Base-by-base conservation (phyloP, 2,329 filamentous ascomycete species). In the Monilinia polystroma region DNA sequence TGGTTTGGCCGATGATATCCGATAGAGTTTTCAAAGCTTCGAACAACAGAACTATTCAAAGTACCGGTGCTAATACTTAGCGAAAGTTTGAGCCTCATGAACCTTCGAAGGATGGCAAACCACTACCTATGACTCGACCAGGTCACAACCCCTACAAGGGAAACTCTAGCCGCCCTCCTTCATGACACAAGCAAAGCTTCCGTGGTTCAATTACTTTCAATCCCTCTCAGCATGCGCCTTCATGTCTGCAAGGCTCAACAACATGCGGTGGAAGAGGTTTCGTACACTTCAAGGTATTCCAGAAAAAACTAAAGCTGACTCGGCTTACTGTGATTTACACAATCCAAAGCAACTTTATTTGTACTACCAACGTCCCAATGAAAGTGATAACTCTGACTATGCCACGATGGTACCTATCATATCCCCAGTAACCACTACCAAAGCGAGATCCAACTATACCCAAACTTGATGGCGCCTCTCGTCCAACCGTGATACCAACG, bases 1-100 rank as follows among this genome's bases (percentile, higher is more conserved):
- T 60, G 51, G 14, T 51, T 23, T 23, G 43, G 45, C 45, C 58
- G 58, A 51, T 14, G 49, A 59, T 23, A 7, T 12, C n/a, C 38
- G 29, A 60, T 51, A 51, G 45, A 60, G 58, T 41, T 51, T 49
- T 12, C 7, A 41, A 51, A 38, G 58, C 58, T 62, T 62, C 45
- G 11, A 62, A 38, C 2, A 18, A 20, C 41, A 41, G 45, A 16
- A 29, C n/a, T 26, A 3, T 26, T 16, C 6, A 10, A 62, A 51
- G 32, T 51, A 45, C 58, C 58, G 58, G 45, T 51, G 45, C 29
- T 41, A 51, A 62, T 49, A 38, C 20, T 14, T 35, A 23, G 16
- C 55, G 55, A 62, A 26, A 51, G 7, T 20, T 51, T 51, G 45
- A 62, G 58, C n/a, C 58, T 51, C 8, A 38, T 26, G 23, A 14